phyloP scores from a whole-genome alignment of 495 filamentous ascomycete genomes.

The Talaromyces liani region DNA sequence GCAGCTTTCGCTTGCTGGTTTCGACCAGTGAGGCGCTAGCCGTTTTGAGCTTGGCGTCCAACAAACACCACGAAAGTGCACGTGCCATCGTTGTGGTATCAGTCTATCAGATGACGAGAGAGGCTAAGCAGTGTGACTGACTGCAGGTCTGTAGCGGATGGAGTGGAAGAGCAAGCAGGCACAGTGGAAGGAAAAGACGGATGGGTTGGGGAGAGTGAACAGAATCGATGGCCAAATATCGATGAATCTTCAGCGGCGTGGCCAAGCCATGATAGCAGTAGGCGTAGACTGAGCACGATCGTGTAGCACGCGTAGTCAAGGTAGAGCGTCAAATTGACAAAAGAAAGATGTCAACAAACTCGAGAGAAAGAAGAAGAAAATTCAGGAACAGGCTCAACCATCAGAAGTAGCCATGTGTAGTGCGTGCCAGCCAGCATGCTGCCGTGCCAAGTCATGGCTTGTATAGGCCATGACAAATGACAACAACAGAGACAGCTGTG shows the following conservation, averaged over 20 bases:
- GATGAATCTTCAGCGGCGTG: background rate
- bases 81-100: background rate
- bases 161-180: background rate
- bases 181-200: background rate
- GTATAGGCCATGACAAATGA: background rate
- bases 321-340: background rate
- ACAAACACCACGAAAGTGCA: background rate
- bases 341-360: no score
- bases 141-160: background rate
- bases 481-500: background rate
- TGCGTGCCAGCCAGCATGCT: background rate
- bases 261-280: background rate
- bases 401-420: background rate
- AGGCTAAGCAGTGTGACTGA: background rate
- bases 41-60: background rate
- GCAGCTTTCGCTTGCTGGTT: conserved; percentile 1
- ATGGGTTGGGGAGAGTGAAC: background rate
- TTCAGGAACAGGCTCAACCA: background rate
- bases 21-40: conserved; percentile 1
- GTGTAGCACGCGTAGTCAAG: background rate
- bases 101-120: background rate
- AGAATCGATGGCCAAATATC: background rate
- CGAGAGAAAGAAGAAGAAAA: conserved; percentile 1
- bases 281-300: background rate
- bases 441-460: background rate